Evolutionary conservation across 495 filamentous ascomycete genomes (phyloP).

Genomic region (Penicillium manginii): DNA sequence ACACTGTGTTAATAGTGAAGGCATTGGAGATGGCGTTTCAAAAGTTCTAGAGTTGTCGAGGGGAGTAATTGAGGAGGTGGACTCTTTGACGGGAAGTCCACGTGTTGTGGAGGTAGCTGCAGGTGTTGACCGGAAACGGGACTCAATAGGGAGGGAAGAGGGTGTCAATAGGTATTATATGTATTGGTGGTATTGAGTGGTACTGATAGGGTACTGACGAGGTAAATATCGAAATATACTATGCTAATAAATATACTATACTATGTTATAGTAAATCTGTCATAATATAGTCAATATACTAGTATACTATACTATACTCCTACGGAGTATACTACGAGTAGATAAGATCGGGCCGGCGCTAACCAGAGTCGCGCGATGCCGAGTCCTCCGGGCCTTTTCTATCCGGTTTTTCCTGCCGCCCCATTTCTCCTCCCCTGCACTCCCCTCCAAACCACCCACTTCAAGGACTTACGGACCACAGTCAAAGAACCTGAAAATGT

Average conservation of each 20-base stretch:
- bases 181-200: too few species aligned
- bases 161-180: slow-evolving; percentile 15
- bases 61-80: neutral
- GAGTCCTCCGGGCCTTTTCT: slow-evolving; percentile 48
- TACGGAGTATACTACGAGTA: slow-evolving; percentile 8
- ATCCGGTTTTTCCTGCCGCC: slow-evolving; percentile 36
- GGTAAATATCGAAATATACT: too few species aligned
- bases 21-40: neutral
- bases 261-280: too few species aligned
- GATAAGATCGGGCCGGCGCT: slow-evolving; percentile 49
- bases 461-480: slow-evolving; percentile 6
- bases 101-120: neutral
- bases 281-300: too few species aligned
- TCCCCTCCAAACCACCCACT: slow-evolving; percentile 8
- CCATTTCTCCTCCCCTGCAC: slow-evolving; percentile 9
- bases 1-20: neutral
- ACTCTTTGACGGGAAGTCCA: neutral
- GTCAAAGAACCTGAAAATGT: slow-evolving; percentile 22
- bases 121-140: neutral
- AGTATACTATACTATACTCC: neutral
- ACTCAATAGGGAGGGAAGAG: neutral
- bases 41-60: neutral
- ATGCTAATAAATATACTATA: neutral
- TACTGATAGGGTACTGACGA: too few species aligned
- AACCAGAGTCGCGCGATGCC: slow-evolving; percentile 34